These are phyloP conservation scores for Ochetophila trinervis DNA, from an alignment of 306 rosid genomes.

Conservation along the genomic window DNA sequence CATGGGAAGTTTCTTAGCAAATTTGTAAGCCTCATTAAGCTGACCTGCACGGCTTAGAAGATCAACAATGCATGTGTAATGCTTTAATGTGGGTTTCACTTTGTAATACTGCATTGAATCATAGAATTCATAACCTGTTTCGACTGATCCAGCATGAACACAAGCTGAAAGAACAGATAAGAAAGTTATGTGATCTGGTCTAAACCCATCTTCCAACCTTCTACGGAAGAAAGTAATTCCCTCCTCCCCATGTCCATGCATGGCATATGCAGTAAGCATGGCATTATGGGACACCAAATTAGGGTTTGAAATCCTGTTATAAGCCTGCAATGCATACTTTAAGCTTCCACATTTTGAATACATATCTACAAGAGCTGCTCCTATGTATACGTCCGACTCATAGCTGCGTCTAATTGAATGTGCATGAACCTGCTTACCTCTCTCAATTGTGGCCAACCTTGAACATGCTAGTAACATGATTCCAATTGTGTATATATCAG, in stretches of 20 bases:
- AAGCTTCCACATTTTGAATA: constrained; percentile 58
- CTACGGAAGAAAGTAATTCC: constrained; percentile 45
- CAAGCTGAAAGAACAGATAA: constrained; percentile 50
- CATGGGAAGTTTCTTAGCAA: constrained; percentile 41
- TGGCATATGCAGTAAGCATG: constrained; percentile 57
- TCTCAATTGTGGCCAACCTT: constrained; percentile 40
- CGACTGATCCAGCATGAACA: constrained; percentile 48
- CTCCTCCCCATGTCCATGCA: constrained; percentile 51
- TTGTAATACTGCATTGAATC: constrained; percentile 39
- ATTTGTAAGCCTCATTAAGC: constrained; percentile 40
- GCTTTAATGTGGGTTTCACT: constrained; percentile 49
- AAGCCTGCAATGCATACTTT: constrained; percentile 35
- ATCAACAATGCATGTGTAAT: constrained; percentile 57
- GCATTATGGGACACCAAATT: constrained; percentile 57
- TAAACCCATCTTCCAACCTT: constrained; percentile 31
- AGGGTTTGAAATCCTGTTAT: constrained; percentile 44
- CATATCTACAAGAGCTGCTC: constrained; percentile 57
- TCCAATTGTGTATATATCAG: constrained; percentile 56
- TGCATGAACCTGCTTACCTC: constrained; percentile 62
- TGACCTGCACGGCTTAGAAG: constrained; percentile 54
- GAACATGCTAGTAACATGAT: constrained; percentile 51
- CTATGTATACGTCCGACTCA: constrained; percentile 38
- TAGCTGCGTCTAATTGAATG: constrained; percentile 39
- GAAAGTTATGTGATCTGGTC: constrained; percentile 55
- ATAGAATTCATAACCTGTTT: constrained; percentile 43